Base-by-base conservation (phyloP, 768 basidiomycete genomes). In the Tulasnella sp. region DNA sequence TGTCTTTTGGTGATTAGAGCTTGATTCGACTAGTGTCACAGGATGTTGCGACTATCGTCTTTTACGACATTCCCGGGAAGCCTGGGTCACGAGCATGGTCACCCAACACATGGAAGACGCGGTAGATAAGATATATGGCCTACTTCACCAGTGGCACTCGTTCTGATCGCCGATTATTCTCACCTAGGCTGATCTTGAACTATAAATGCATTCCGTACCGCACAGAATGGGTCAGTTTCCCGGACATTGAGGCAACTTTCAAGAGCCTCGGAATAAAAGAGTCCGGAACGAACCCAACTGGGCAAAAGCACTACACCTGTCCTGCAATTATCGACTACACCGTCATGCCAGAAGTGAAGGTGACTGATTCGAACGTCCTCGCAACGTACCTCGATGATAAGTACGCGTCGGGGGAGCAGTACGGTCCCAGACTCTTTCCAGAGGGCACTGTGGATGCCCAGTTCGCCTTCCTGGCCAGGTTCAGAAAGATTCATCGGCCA, bases 371-470 rank as follows among this genome's bases (percentile, higher is more conserved):
- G 15, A 79, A 80, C 65, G 71, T 67, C 55, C 87, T 88, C 59
- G 80, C 81, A 1, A 83, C 86, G 63, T 86, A 87, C 67, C 78
- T 87, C 38, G 86, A 87, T 64, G 68, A 73, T 3, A 72, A 76
- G 0, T 86, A 83, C 64, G 84, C 85, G 10, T 29, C n/a, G n/a
- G n/a, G n/a, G n/a, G n/a, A 29, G 0, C 82, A 82, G 17, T 29
- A 29, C 0, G 82, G 82, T 0, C 0, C 80, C 84, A 3, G 80
- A 82, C 0, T 74, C 87, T 80, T 84, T 61, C 86, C 86, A 0
- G 81, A 82, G 24, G 85, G 84, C 12, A 77, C 84, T 0, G 77
- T 81, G 2, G 83, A 84, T 0, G 68, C 86, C 45, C 84, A 88
- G 59, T 72, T 77, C 7, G 73, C 84, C 81, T 67, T 73, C 87